Evolutionary conservation across 306 rosid species (phyloP), one percentile per base, ranked within the genome.

Genomic region (Pterocarpus santalinus): DNA sequence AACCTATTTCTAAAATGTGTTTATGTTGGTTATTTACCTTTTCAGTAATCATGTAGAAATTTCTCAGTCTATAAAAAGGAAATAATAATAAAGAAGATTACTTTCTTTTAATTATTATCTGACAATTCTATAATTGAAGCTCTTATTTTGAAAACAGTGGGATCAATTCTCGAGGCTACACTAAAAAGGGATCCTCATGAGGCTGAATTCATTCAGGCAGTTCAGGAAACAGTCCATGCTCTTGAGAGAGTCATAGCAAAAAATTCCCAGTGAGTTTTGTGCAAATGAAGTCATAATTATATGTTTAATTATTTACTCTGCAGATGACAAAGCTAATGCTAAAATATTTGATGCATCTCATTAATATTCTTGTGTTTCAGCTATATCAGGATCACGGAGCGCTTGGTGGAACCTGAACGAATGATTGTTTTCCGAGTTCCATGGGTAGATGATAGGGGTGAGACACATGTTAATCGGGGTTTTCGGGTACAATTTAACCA

Each of bases 101-200:
- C 22, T 65, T 43, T 75, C 66, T 63, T 83, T 73, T 73, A 83
- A 49, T 53, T 32, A 36, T 49, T 49, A 39, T 70, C 82, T 82
- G 83, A 41, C 80, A 69, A 66, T 63, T 58, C 65, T 65, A 69
- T 36, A 16, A 82, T 71, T 82, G 73, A 79, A 79, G 97, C 92
- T 43, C 89, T 92, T 81, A 84, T 92, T 92, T 92, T 94, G 32
- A 92, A 92, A 85, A 86, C 95, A 74, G 95, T 95, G 72, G 97
- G 94, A 82, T 91, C 97, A 57, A 89, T 92, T 65, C 86, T 92
- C 73, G 97, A 92, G 86, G 95, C 97, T 62, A 92, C 87, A 17
- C 87, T 92, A 28, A 92, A 91, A 89, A 92, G 97, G 87, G 97
- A 92, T 84, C 95, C 97, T 81, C 92, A 91, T 35, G 97, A 92